These are phyloP conservation scores for Ceratorhiza oryzae-sativae DNA, from an alignment of 1,284 basidiomycete species.

Conservation along the genomic window DNA sequence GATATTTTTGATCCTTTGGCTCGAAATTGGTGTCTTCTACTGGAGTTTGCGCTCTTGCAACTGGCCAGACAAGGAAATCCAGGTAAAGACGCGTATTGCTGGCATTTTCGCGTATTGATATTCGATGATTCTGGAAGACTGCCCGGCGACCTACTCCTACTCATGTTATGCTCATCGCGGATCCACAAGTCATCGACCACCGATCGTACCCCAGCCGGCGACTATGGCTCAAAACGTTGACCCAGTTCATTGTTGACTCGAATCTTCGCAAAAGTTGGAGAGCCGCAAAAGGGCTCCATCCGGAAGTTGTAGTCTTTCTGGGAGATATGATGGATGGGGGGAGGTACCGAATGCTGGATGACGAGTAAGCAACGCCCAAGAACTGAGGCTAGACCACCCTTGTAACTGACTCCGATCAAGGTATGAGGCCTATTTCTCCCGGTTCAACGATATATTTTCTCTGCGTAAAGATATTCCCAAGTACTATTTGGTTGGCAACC, in stretches of 20 bases:
- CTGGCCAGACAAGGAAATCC: constrained; percentile 58
- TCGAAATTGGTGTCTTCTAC: constrained; percentile 67
- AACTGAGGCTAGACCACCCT: constrained; percentile 4
- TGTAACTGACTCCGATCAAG: constrained; percentile 51
- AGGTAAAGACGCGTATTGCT: background rate
- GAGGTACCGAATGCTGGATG: constrained; percentile 61
- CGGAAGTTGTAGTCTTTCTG: constrained; percentile 78
- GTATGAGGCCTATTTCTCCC: constrained; percentile 64
- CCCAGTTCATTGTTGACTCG: constrained; percentile 66
- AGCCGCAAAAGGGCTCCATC: constrained; percentile 63
- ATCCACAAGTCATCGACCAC: constrained; percentile 75
- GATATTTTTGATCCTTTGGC: constrained; percentile 71
- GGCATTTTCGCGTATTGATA: constrained; percentile 35
- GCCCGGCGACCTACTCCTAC: constrained; percentile 52
- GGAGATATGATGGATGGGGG: constrained; percentile 82
- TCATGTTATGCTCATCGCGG: constrained; percentile 76
- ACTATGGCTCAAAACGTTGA: constrained; percentile 51
- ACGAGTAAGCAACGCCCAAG: constrained; percentile 63
- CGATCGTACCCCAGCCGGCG: constrained; percentile 55
- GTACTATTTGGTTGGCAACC: constrained; percentile 84
- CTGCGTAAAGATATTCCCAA: constrained; percentile 54
- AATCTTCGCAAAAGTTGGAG: constrained; percentile 81
- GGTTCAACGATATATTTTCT: constrained; percentile 70
- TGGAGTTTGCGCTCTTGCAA: constrained; percentile 59
- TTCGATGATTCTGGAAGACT: constrained; percentile 41